Evolutionary conservation across 441 rosid species (phyloP).

Genomic region (Jatropha multifida): DNA sequence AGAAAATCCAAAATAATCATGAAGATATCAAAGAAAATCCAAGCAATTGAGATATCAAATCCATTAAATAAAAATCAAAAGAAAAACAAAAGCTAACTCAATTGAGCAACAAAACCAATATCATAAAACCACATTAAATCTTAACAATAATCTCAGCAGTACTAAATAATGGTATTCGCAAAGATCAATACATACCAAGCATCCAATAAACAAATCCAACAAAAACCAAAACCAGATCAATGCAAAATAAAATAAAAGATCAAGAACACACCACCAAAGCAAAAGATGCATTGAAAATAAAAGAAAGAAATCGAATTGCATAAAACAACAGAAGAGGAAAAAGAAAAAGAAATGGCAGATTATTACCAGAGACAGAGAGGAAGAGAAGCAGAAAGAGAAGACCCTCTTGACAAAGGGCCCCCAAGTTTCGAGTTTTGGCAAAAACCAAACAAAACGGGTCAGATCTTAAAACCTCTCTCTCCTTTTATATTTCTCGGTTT

Average conservation of each 20-base stretch:
- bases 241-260: background rate
- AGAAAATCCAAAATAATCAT: background rate
- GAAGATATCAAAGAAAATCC: background rate
- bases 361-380: constrained; percentile 20
- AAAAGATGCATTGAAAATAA: background rate
- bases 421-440: constrained; percentile 20
- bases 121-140: background rate
- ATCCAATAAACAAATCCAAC: constrained; percentile 1
- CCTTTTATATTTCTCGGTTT: background rate
- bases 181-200: background rate
- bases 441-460: constrained; percentile 17
- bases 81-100: background rate
- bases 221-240: constrained; percentile 5
- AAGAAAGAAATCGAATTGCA: background rate
- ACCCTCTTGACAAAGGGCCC: constrained; percentile 37
- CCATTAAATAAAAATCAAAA: background rate
- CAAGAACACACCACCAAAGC: constrained; percentile 2
- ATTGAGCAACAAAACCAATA: background rate
- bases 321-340: background rate
- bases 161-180: background rate
- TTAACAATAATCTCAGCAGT: background rate
- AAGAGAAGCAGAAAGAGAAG: constrained; percentile 15
- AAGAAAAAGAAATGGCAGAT: background rate
- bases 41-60: constrained; percentile 3
- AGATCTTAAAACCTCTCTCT: constrained; percentile 28